Evolutionary conservation across 176 grass and related monocot genomes (phyloP).

Genomic region (Melocanna baccifera): DNA sequence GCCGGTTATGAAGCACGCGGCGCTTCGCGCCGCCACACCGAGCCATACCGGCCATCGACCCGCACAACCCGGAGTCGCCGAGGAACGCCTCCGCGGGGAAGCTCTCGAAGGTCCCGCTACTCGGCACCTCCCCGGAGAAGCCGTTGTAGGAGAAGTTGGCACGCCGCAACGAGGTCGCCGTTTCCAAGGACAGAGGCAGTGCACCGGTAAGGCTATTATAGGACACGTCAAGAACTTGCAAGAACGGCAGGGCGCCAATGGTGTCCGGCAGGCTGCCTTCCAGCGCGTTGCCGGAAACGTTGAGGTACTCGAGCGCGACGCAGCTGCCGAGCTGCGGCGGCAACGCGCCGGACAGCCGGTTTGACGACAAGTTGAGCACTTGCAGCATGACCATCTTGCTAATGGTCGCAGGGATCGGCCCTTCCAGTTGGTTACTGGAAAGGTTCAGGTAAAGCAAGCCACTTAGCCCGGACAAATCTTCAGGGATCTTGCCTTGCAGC

Average conservation of each 20-base stretch:
- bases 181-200: conserved; percentile 52
- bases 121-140: conserved; percentile 66
- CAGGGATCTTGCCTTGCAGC: conserved; percentile 54
- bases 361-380: conserved; percentile 77
- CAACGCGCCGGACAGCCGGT: conserved; percentile 54
- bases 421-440: conserved; percentile 58
- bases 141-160: conserved; percentile 81
- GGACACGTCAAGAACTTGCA: conserved; percentile 79
- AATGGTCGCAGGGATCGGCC: conserved; percentile 60
- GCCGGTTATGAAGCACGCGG: conserved; percentile 15
- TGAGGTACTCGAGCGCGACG: conserved; percentile 75
- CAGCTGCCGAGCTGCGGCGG: conserved; percentile 67
- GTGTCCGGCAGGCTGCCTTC: conserved; percentile 53
- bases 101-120: conserved; percentile 43
- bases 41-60: conserved; percentile 40
- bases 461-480: conserved; percentile 44
- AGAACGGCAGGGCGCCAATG: conserved; percentile 58
- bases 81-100: conserved; percentile 64
- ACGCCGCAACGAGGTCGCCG: conserved; percentile 31
- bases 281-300: conserved; percentile 59
- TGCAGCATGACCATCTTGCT: conserved; percentile 77
- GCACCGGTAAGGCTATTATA: conserved; percentile 45
- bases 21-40: conserved; percentile 29
- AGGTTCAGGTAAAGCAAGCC: conserved; percentile 72
- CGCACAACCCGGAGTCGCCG: conserved; percentile 54